These are phyloP conservation scores for Trichoderma citrinoviride DNA, from an alignment of 2,329 filamentous ascomycete species.

Conservation along the genomic window DNA sequence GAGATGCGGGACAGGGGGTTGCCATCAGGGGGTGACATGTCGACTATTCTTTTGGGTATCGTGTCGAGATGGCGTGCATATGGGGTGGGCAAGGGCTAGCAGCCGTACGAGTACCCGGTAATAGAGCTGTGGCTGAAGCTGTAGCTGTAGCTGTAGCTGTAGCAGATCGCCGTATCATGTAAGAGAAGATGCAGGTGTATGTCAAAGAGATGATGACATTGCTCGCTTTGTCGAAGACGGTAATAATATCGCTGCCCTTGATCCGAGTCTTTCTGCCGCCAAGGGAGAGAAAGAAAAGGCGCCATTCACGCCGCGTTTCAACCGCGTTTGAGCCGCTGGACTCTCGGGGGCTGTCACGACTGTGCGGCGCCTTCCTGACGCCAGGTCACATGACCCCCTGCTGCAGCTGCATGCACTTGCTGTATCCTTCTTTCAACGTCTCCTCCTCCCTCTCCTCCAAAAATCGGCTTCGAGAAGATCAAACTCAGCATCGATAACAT, in stretches of 20 bases:
- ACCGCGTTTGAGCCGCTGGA: slow-evolving; percentile 26
- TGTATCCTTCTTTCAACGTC: neutral
- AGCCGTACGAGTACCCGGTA: neutral
- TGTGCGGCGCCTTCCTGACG: slow-evolving; percentile 24
- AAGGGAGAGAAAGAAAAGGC: neutral
- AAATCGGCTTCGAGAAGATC: neutral
- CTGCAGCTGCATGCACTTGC: neutral
- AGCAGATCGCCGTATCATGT: too few relatives aligned
- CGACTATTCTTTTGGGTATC: neutral
- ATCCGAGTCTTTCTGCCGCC: neutral
- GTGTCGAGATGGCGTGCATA: neutral
- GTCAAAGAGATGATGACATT: too few relatives aligned
- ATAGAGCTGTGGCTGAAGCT: neutral
- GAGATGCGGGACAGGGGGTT: slow-evolving; percentile 35
- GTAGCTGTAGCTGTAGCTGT: neutral
- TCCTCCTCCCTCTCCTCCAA: neutral
- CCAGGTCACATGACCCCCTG: slow-evolving; percentile 30
- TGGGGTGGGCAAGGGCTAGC: neutral
- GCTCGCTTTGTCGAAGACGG: too few relatives aligned
- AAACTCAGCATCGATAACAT: neutral
- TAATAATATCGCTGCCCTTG: too few relatives aligned
- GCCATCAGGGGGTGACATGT: slow-evolving; percentile 14
- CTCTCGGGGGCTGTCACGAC: slow-evolving; percentile 22
- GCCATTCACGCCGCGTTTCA: slow-evolving; percentile 4
- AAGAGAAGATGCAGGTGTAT: too few relatives aligned